Evolutionary conservation across 768 basidiomycete species (phyloP), one percentile per base, ranked within the genome.

Genomic region (Hortiboletus flavorubellus): DNA sequence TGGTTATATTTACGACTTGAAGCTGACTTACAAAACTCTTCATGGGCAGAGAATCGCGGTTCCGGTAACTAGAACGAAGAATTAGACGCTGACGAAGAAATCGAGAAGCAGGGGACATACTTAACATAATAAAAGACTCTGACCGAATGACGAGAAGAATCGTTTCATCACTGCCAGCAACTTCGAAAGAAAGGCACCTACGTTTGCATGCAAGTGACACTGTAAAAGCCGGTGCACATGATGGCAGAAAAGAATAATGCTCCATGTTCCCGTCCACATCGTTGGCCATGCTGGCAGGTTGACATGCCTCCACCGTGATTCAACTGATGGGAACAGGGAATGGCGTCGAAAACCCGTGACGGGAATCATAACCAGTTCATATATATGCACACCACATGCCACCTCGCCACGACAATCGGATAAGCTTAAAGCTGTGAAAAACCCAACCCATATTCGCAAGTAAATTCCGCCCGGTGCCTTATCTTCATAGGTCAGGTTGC

Each of bases 141-240:
- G n/a, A 10, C 26, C 12, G 1, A 18, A 3, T 5, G 52, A n/a
- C n/a, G 14, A 33, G 12, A 33, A 35, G 10, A 4, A 18, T 15
- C 14, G 3, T n/a, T 33, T 16, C 3, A 49, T 15, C 29, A 14
- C 29, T 26, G 41, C 18, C 4, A 34, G 14, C 26, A 8, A 15
- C 14, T 18, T 18, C 12, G 2, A 26, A 26, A 26, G 26, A 26
- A 26, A 26, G 5, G 18, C 23, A 35, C 58, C 44, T 31, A 58
- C 58, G 46, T 52, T 59, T 59, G 55, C 40, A 58, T 51, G 30
- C 58, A 58, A 4, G 55, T 43, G 9, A 51, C 4, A 11, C 55
- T 46, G 2, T 59, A 58, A 38, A 59, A 15, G 4, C 21, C 23
- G 5, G 49, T 47, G 8, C 29, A 40, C 30, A 47, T 6, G 30